Base-by-base conservation (phyloP, 2,329 filamentous ascomycete genomes). In the Aureobasidium pullulans region DNA sequence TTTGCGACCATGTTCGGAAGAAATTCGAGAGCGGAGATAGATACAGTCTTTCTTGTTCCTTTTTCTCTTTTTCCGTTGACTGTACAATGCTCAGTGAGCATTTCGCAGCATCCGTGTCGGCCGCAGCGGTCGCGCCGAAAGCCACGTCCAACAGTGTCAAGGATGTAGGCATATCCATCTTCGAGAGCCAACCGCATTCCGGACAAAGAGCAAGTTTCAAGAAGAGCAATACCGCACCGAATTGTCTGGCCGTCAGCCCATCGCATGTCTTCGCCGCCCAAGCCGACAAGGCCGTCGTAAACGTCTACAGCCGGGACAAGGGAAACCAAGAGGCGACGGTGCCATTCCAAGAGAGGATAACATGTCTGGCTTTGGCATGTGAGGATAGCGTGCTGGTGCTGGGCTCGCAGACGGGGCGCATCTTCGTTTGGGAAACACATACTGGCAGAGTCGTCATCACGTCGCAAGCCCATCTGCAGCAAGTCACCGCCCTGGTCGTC, bases 231-330 rank as follows among this genome's bases (percentile, higher is more conserved):
- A 85, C 86, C n/a, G 81, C 86, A 29, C 78, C 81, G 60, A 89
- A 93, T 72, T 87, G 89, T 66, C 77, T 99, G 59, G 92, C 90
- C 32, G 81, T 92, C 66, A 95, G 82, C 73, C 79, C 83, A 46
- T 86, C 86, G 19, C 94, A 99, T 71, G 81, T 97, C 48, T 99
- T 96, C 71, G 88, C 92, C 4, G 93, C 90, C 4, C 94, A 99
- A 72, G 82, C 88, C 52, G 91, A 92, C 64, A 97, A 96, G 73
- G 90, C 91, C 0, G 89, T 96, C 43, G 82, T 99, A 1, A 90
- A 97, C 74, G 90, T 99, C 59, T 99, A 97, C 75, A 92, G 84
- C 60, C 83, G 91, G 59, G 81, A 85, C 61, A 88, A 89, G 63
- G 89, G 89, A 31, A 94, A 89, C 66, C 91, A 96, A 70, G 93